A percentile compares a stretch with the other conserved stretches of the same genome.
Evolutionary conservation across 2,329 filamentous ascomycete species (phyloP).

Genomic region (Clonostachys rhizophaga): DNA sequence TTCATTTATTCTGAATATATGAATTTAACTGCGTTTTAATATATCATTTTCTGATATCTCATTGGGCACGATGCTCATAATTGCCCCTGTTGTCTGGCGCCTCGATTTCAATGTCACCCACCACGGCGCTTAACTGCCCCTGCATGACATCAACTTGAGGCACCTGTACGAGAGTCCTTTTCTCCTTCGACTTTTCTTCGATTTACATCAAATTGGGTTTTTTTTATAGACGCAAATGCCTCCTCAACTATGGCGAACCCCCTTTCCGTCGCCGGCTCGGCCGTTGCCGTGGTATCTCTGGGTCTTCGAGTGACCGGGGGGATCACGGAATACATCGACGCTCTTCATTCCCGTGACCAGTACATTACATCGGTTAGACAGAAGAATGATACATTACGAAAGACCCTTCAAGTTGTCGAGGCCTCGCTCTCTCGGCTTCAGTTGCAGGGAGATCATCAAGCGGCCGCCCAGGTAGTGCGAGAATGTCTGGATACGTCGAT

Average conservation of each 20-base stretch:
- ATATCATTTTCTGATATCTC: too few species aligned
- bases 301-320: not conserved
- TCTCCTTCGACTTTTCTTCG: too few species aligned
- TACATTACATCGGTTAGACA: not conserved
- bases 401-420: not conserved
- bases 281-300: not conserved
- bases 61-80: too few species aligned
- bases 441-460: not conserved
- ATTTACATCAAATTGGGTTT: too few species aligned
- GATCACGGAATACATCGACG: not conserved
- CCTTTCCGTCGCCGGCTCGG: not conserved
- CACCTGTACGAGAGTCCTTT: too few species aligned
- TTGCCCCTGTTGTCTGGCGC: too few species aligned
- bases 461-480: not conserved
- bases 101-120: too few species aligned
- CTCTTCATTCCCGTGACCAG: not conserved
- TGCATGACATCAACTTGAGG: too few species aligned
- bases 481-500: not conserved
- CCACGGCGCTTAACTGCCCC: too few species aligned
- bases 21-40: too few species aligned
- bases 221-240: too few species aligned
- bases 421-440: not conserved
- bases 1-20: too few species aligned
- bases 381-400: not conserved
- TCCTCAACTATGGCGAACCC: not conserved